Conservation (phyloP, 495 filamentous ascomycete genomes). For the Podospora anserina region DNA sequence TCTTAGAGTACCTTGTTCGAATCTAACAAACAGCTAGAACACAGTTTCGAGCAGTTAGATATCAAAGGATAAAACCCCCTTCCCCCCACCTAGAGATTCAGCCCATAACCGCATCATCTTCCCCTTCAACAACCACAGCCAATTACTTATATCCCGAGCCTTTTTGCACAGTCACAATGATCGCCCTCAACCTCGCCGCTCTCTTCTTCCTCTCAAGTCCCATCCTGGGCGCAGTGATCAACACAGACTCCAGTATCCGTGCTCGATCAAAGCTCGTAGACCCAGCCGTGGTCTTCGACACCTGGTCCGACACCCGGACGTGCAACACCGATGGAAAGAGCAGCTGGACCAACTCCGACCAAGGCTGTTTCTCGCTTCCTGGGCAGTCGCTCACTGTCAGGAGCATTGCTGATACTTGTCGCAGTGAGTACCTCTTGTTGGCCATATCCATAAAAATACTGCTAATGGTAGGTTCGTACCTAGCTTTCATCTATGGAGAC, state of each 20-base stretch:
- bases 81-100: too few relatives aligned
- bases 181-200: background rate
- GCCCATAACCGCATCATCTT: background rate
- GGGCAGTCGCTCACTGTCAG: background rate
- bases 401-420: slow-evolving; percentile 2
- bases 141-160: too few relatives aligned
- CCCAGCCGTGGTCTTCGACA: slow-evolving; percentile 1
- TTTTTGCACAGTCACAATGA: background rate
- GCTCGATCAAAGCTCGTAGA: background rate
- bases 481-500: background rate
- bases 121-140: background rate
- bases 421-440: background rate
- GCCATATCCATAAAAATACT: too few relatives aligned
- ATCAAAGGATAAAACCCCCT: too few relatives aligned
- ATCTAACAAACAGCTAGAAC: too few relatives aligned
- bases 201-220: background rate
- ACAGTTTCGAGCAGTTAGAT: too few relatives aligned
- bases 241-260: background rate
- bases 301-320: background rate
- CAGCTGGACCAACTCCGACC: slow-evolving; percentile 4
- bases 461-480: background rate
- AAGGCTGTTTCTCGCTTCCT: background rate
- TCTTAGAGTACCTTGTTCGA: too few relatives aligned
- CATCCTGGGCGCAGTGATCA: background rate
- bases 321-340: background rate